These are phyloP conservation scores for Cercospora sesami DNA, from an alignment of 2,329 filamentous ascomycete species.

Conservation along the genomic window DNA sequence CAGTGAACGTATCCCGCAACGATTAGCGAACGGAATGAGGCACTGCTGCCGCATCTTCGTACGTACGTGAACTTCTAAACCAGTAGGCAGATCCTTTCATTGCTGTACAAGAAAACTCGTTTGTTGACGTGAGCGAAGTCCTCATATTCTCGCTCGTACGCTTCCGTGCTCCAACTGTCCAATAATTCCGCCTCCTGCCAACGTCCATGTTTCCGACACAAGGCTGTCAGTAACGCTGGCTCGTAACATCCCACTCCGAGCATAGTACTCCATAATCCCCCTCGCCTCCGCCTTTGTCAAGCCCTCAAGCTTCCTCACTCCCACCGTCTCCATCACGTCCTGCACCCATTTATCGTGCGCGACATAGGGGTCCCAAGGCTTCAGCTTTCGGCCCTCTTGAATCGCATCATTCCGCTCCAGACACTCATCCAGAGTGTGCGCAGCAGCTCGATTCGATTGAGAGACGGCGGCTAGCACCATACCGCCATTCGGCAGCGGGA, in stretches of 20 bases:
- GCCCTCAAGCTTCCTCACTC: conserved; percentile 60
- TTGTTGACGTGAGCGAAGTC: not conserved
- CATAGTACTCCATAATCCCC: conserved; percentile 89
- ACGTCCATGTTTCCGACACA: conserved; percentile 79
- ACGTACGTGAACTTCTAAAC: not conserved
- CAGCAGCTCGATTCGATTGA: conserved; percentile 58
- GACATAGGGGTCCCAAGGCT: conserved; percentile 53
- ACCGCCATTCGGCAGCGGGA: conserved; percentile 68
- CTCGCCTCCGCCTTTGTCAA: conserved; percentile 73
- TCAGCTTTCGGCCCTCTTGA: conserved; percentile 36
- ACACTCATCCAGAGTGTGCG: conserved; percentile 23
- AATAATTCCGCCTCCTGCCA: conserved; percentile 77
- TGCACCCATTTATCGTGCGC: conserved; percentile 55
- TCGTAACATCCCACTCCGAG: conserved; percentile 76
- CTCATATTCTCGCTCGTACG: conserved; percentile 34
- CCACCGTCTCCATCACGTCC: conserved; percentile 46
- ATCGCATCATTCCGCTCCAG: conserved; percentile 22
- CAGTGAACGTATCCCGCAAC: not conserved
- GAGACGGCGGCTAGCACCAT: conserved; percentile 74
- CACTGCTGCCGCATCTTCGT: not conserved
- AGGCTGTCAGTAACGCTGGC: conserved; percentile 66
- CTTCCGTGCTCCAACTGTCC: conserved; percentile 78
- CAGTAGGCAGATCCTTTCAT: not conserved
- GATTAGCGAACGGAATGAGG: not conserved
- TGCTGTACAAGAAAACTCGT: not conserved